These are phyloP conservation scores for Stagonosporopsis chrysanthemi DNA, from an alignment of 2,329 filamentous ascomycete genomes.

Conservation along the genomic window DNA sequence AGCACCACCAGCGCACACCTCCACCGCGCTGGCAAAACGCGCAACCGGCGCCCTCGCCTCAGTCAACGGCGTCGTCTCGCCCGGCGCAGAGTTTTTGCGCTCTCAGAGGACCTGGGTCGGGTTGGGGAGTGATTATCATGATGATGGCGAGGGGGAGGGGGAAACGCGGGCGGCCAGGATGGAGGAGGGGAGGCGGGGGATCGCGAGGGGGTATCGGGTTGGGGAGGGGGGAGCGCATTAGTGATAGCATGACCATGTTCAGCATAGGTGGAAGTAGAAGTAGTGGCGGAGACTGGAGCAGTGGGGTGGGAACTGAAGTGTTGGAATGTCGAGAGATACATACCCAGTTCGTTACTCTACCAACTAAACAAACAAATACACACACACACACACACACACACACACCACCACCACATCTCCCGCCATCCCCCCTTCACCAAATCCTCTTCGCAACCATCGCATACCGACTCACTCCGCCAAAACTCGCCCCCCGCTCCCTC, in stretches of 20 bases:
- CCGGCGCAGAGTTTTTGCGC: conserved; percentile 85
- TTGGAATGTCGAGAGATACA: too few relatives aligned
- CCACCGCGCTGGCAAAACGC: conserved; percentile 67
- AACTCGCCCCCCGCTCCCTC: conserved; percentile 61
- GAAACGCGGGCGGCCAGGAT: conserved; percentile 69
- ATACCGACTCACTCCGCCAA: conserved; percentile 77
- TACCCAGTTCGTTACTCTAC: too few relatives aligned
- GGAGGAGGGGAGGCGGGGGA: conserved; percentile 85
- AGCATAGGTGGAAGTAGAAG: too few relatives aligned
- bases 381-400: too few relatives aligned
- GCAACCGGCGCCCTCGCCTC: conserved; percentile 75
- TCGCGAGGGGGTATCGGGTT: conserved; percentile 87
- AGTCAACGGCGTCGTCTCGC: conserved; percentile 86
- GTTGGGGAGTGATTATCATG: conserved; percentile 82
- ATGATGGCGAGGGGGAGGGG: conserved; percentile 63
- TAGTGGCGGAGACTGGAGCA: too few relatives aligned
- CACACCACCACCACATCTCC: too few relatives aligned
- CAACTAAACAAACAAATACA: too few relatives aligned
- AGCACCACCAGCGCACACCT: conserved; percentile 3
- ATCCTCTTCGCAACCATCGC: conserved; percentile 97
- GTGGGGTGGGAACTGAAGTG: too few relatives aligned
- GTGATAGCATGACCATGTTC: too few relatives aligned
- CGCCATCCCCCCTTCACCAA: conserved; percentile 75
- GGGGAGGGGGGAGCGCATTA: conserved; percentile 58
- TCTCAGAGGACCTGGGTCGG: conserved; percentile 90